Conservation (phyloP, 1,139 yeast genomes). For the Torulaspora pretoriensis region DNA sequence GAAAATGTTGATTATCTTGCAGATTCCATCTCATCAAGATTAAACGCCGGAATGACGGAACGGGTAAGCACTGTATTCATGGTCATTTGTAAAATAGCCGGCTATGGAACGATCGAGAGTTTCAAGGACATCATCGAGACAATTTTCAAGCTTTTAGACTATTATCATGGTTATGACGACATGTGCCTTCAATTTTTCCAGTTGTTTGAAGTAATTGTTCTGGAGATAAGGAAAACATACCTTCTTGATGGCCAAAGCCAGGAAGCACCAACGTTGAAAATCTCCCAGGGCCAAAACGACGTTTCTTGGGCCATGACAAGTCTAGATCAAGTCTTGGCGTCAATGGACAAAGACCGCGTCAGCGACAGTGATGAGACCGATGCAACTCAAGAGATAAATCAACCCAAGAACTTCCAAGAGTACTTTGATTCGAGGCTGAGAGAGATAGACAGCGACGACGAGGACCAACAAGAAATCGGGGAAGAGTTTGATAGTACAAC, state of each 20-base stretch:
- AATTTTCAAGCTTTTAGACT: slow-evolving; percentile 71
- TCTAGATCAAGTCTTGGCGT: slow-evolving; percentile 20
- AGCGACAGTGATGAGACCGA: slow-evolving; percentile 3
- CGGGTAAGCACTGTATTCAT: slow-evolving; percentile 66
- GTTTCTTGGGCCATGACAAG: slow-evolving; percentile 27
- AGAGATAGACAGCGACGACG: slow-evolving; percentile 27
- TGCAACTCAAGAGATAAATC: slow-evolving; percentile 14
- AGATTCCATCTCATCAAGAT: slow-evolving; percentile 64
- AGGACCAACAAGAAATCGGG: slow-evolving; percentile 1
- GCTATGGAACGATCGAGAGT: slow-evolving; percentile 59
- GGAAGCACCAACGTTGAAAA: too few species aligned
- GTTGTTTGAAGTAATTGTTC: slow-evolving; percentile 62
- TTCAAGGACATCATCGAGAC: slow-evolving; percentile 70
- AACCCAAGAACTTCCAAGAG: slow-evolving; percentile 30
- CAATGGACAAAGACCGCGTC: slow-evolving; percentile 18
- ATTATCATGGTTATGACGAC: slow-evolving; percentile 73
- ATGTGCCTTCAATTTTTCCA: slow-evolving; percentile 71
- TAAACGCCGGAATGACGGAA: slow-evolving; percentile 71
- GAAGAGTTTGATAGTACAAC: slow-evolving; percentile 7
- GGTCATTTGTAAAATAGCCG: slow-evolving; percentile 65
- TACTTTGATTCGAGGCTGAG: slow-evolving; percentile 29
- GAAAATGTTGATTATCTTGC: slow-evolving; percentile 77
- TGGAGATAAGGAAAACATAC: slow-evolving; percentile 48
- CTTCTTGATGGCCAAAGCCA: slow-evolving; percentile 17
- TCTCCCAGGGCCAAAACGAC: slow-evolving; percentile 11